Percentiles rank a stretch among this genome's conserved stretches.
Evolutionary conservation across 2,329 filamentous ascomycete species (phyloP).

Genomic region (Ascochyta viciae-villosae): DNA sequence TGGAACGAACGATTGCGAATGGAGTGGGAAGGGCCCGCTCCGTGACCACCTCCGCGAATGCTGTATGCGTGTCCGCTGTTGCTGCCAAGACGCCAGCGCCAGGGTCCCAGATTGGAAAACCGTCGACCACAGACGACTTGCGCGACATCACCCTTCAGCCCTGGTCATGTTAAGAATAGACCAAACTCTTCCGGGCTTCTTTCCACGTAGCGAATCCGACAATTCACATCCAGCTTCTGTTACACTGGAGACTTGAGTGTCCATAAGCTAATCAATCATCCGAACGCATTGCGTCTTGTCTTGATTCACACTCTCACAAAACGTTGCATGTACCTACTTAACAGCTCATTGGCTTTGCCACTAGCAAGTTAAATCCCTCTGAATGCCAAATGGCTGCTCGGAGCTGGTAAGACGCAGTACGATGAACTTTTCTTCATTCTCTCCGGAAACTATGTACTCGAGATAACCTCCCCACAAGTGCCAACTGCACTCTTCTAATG

Average conservation of each 20-base stretch:
- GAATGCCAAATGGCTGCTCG: no score
- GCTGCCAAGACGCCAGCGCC: conserved; percentile 34
- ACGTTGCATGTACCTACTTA: neutral
- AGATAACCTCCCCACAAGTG: conserved; percentile 40
- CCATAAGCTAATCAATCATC: no score
- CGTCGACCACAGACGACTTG: conserved; percentile 32
- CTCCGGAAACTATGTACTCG: conserved; percentile 41
- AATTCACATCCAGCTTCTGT: neutral
- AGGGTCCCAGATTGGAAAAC: conserved; percentile 31
- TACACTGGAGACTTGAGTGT: no score
- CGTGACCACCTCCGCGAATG: conserved; percentile 11
- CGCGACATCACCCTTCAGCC: conserved; percentile 25
- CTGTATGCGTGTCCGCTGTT: conserved; percentile 36
- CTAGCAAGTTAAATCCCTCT: no score
- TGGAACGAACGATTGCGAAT: conserved; percentile 12
- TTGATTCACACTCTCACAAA: neutral
- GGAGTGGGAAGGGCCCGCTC: conserved; percentile 11
- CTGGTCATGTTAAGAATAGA: neutral
- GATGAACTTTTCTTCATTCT: conserved; percentile 39
- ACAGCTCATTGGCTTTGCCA: no score
- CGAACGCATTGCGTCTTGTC: neutral
- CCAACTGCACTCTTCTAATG: conserved; percentile 16
- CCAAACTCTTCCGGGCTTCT: neutral
- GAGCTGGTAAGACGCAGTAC: no score
- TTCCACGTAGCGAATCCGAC: neutral